Base-by-base conservation (phyloP, 805 yeast species). In the Teunomyces gatunensis region DNA sequence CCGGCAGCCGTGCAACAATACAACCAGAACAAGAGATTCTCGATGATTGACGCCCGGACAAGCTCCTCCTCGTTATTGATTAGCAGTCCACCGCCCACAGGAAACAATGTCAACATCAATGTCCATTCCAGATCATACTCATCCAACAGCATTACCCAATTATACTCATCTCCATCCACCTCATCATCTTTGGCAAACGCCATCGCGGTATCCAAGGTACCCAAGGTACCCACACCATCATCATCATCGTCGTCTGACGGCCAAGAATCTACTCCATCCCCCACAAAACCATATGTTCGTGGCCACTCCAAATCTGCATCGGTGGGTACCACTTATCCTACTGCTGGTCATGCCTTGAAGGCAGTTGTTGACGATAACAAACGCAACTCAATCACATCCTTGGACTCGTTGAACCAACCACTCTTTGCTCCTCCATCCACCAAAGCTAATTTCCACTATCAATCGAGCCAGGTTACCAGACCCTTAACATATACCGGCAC, bases 331-430 rank as follows among this genome's bases (percentile, higher is more conserved):
- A 35, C 55, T 42, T 68, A 75, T 49, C 71, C 83, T 1, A 71
- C 87, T 2, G 91, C 89, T 3, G 80, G 87, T 32, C 59, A 75
- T 51, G 91, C 86, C 7, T 69, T 86, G 49, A 87, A 85, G 59
- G 90, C 90, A 0, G 86, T 85, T 45, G 89, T 83, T 11, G 80
- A 82, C 50, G 87, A 87, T 6, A 84, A 80, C 39, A 60, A 63
- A 18, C 50, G 61, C 33, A 50, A 51, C 45, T 54, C 63, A 6
- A 25, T 54, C n/a, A 40, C 51, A 6, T 56, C 59, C 2, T 44
- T 54, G 28, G 58, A 54, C 34, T 49, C 58, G 33, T 25, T 52
- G 6, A 49, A 47, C 34, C 30, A 39, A n/a, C 53, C 54, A 39
- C 41, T 49, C 20, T 42, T 47, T 32, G 35, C 52, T 17, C 54